A percentile compares a stretch with the other conserved stretches of the same genome.
These are phyloP conservation scores for Strobilomyces dryophilus DNA, from an alignment of 768 basidiomycete genomes.

Conservation along the genomic window DNA sequence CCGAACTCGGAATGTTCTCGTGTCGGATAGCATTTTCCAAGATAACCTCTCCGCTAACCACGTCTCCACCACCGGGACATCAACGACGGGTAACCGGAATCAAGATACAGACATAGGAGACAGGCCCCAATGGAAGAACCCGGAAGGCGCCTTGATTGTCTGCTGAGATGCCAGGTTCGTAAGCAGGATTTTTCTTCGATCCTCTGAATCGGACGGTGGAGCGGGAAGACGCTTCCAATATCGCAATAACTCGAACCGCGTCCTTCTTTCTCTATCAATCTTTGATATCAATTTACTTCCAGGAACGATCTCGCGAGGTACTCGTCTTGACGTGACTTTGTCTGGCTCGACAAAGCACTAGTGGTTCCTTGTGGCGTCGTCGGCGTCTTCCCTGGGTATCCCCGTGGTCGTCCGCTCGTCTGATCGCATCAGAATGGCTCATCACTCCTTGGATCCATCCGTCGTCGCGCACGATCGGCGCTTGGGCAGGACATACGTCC, in stretches of 20 bases:
- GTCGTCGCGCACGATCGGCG: neutral
- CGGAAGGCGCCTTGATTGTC: neutral
- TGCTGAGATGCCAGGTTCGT: neutral
- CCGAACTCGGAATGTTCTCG: neutral
- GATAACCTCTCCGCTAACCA: neutral
- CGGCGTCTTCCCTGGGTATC: neutral
- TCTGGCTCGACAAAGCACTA: neutral
- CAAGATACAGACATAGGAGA: neutral
- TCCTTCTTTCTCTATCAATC: neutral
- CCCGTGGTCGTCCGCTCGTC: neutral
- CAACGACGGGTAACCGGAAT: neutral
- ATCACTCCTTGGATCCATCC: neutral
- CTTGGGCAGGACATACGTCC: neutral
- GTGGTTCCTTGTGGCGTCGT: neutral
- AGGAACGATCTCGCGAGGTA: neutral
- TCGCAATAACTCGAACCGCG: neutral
- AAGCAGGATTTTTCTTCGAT: neutral
- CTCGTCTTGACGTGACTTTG: neutral
- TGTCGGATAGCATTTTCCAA: neutral
- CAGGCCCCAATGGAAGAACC: neutral
- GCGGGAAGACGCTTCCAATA: too few relatives aligned
- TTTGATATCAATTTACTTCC: neutral
- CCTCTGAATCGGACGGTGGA: too few relatives aligned
- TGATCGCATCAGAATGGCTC: too few relatives aligned
- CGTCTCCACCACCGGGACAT: neutral